phyloP scores from a whole-genome alignment of 2,329 filamentous ascomycete species.

The Curvularia sp. region DNA sequence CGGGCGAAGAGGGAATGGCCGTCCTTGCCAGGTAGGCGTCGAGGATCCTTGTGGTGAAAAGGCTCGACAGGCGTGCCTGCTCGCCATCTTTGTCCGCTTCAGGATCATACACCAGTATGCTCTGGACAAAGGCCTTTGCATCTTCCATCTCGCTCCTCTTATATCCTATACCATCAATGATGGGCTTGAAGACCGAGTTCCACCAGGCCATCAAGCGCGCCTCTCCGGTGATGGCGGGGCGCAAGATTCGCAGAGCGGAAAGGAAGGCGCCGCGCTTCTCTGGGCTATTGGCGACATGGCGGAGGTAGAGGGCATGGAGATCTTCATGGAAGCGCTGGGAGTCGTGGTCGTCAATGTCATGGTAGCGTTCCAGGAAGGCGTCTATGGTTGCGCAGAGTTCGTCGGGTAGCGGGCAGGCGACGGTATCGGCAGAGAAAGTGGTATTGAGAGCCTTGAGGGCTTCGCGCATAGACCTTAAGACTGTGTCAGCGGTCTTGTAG shows the following conservation, averaged over 20 bases:
- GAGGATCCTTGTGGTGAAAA: slow-evolving; percentile 63
- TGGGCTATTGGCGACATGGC: slow-evolving; percentile 65
- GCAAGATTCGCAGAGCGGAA: slow-evolving; percentile 68
- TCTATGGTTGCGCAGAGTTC: slow-evolving; percentile 69
- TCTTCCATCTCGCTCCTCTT: slow-evolving; percentile 71
- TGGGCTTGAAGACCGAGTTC: slow-evolving; percentile 66
- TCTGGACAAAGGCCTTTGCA: slow-evolving; percentile 68
- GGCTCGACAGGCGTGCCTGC: slow-evolving; percentile 53
- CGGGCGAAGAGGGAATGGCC: slow-evolving; percentile 46
- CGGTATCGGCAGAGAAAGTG: slow-evolving; percentile 53
- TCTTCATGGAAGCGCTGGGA: slow-evolving; percentile 78
- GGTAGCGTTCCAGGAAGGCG: slow-evolving; percentile 71
- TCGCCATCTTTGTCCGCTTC: slow-evolving; percentile 61
- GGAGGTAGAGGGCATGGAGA: slow-evolving; percentile 70
- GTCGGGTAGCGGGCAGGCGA: slow-evolving; percentile 67
- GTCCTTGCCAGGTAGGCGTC: slow-evolving; percentile 55
- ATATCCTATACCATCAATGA: slow-evolving; percentile 64
- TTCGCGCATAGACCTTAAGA: slow-evolving; percentile 57
- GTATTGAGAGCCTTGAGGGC: slow-evolving; percentile 56
- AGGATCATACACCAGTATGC: slow-evolving; percentile 69
- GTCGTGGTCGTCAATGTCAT: slow-evolving; percentile 70
- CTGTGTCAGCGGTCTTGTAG: slow-evolving; percentile 38
- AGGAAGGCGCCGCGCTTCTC: slow-evolving; percentile 72
- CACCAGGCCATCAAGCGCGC: slow-evolving; percentile 75
- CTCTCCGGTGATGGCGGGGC: slow-evolving; percentile 69